A percentile compares a stretch with the other conserved stretches of the same genome.
phyloP scores from a whole-genome alignment of 495 filamentous ascomycete species.

The Barbatosphaeria neglecta region DNA sequence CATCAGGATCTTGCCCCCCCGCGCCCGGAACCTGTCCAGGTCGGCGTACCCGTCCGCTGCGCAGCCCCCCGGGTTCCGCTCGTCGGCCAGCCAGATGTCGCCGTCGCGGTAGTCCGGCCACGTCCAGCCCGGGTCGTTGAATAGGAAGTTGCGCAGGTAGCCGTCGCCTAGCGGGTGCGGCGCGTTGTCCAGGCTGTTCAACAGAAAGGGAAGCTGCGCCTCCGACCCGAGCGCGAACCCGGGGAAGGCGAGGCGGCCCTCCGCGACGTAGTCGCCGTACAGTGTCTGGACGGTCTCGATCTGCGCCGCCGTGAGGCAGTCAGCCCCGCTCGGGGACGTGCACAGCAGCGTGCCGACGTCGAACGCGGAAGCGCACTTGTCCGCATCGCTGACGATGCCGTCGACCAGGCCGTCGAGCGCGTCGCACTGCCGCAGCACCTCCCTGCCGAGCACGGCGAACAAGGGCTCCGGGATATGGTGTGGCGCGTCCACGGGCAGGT shows the following conservation, averaged over 20 bases:
- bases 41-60: constrained; percentile 33
- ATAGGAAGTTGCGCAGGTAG: constrained; percentile 29
- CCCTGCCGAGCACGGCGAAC: constrained; percentile 40
- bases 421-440: constrained; percentile 61
- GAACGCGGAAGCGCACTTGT: constrained; percentile 45
- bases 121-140: constrained; percentile 28
- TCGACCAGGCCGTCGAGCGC: constrained; percentile 48
- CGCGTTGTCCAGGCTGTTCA: constrained; percentile 10
- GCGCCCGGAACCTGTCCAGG: constrained; percentile 26
- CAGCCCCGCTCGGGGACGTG: constrained; percentile 14
- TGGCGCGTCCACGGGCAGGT: constrained; percentile 26
- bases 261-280: constrained; percentile 39
- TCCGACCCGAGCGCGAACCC: constrained; percentile 27
- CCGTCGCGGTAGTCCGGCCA: constrained; percentile 22
- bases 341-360: constrained; percentile 43
- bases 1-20: constrained; percentile 43
- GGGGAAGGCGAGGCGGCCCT: constrained; percentile 43
- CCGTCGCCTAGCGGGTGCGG: constrained; percentile 22
- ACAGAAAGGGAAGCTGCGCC: constrained; percentile 8
- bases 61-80: constrained; percentile 23
- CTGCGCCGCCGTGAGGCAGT: constrained; percentile 47
- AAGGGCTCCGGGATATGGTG: constrained; percentile 39
- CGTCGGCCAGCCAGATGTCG: constrained; percentile 16
- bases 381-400: constrained; percentile 48
- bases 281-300: constrained; percentile 41